Evolutionary conservation across 148 eudicot genomes (phyloP).

Genomic region (Beta vulgaris): DNA sequence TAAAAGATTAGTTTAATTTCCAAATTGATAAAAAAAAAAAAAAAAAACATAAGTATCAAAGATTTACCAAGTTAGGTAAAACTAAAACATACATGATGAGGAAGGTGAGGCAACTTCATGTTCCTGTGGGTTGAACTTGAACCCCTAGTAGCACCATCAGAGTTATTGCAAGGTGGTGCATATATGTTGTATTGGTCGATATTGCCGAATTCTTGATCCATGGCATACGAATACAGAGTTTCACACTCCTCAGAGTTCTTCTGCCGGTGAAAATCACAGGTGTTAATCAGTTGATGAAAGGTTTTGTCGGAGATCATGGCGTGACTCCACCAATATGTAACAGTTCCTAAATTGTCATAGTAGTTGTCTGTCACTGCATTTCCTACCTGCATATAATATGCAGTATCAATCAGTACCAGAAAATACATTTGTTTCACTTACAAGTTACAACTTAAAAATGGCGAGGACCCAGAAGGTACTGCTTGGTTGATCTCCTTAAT

Average conservation of each 20-base stretch:
- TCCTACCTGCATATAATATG: constrained; percentile 53
- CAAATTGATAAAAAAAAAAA: too few relatives aligned
- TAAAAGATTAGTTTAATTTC: too few relatives aligned
- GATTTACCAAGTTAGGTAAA: background rate
- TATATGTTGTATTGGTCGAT: constrained; percentile 95
- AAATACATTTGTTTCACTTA: background rate
- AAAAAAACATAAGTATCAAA: too few relatives aligned
- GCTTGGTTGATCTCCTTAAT: too few relatives aligned
- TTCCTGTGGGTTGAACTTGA: constrained; percentile 35
- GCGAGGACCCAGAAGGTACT: too few relatives aligned
- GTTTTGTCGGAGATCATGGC: constrained; percentile 94
- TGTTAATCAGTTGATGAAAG: constrained; percentile 56
- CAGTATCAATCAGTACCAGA: background rate
- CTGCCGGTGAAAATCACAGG: constrained; percentile 69
- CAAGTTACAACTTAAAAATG: background rate
- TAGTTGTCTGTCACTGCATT: constrained; percentile 96
- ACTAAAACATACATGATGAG: constrained; percentile 39
- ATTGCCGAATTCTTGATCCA: constrained; percentile 91
- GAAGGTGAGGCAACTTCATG: constrained; percentile 72
- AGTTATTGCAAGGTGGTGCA: constrained; percentile 76
- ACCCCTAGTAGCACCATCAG: constrained; percentile 42
- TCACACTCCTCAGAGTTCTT: constrained; percentile 90
- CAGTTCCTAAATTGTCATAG: constrained; percentile 94
- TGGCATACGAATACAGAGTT: constrained; percentile 71
- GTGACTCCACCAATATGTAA: constrained; percentile 97